A percentile compares a stretch with the other conserved stretches of the same genome.
Evolutionary conservation across 1,284 basidiomycete species (phyloP).

Genomic region (Apiotrichum siamense): DNA sequence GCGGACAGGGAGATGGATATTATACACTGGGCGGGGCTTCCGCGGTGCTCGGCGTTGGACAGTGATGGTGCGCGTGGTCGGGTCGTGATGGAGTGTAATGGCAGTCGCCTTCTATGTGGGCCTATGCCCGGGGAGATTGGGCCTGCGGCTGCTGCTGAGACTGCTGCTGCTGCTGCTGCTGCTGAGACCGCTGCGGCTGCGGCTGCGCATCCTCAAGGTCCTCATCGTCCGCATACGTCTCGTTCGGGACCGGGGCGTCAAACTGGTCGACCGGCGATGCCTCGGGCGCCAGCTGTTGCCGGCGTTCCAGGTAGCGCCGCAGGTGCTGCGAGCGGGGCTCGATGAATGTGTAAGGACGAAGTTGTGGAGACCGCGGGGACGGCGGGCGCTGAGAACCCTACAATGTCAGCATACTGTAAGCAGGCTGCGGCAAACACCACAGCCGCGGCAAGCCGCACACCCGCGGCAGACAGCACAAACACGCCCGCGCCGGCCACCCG

Average conservation of each 20-base stretch:
- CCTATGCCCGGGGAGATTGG: background rate
- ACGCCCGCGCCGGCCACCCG: too few relatives aligned
- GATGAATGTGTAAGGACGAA: conserved; percentile 26
- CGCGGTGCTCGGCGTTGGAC: too few relatives aligned
- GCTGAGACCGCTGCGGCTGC: background rate
- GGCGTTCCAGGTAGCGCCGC: conserved; percentile 28
- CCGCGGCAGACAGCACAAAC: too few relatives aligned
- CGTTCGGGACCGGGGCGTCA: conserved; percentile 44
- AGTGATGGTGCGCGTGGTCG: too few relatives aligned
- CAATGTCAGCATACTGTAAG: conserved; percentile 2
- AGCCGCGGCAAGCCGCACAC: too few relatives aligned
- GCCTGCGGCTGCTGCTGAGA: background rate
- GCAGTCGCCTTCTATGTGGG: too few relatives aligned
- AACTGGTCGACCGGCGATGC: conserved; percentile 28
- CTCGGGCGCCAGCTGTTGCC: conserved; percentile 28
- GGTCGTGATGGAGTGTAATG: too few relatives aligned
- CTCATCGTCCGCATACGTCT: conserved; percentile 32
- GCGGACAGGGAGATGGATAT: too few relatives aligned
- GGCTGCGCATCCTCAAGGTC: conserved; percentile 9
- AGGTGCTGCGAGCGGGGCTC: conserved; percentile 34
- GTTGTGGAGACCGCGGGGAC: conserved; percentile 37
- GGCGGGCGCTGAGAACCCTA: conserved; percentile 44
- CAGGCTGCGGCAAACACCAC: background rate
- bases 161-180: background rate
- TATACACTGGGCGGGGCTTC: too few relatives aligned